These are phyloP conservation scores for Oemleria cerasiformis DNA, from an alignment of 306 rosid species.

Conservation along the genomic window DNA sequence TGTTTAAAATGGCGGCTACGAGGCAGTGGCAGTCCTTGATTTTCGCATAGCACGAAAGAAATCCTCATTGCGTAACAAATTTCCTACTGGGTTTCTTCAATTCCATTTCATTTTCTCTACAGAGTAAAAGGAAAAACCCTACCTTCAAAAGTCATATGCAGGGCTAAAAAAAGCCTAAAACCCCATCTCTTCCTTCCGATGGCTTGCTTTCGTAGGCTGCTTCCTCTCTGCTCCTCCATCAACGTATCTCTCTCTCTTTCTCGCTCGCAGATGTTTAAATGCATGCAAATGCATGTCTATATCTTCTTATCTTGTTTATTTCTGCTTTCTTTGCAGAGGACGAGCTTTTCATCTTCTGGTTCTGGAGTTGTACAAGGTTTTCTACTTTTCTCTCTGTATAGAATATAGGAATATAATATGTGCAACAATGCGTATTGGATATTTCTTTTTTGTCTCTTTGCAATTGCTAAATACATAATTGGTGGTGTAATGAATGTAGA, in stretches of 20 bases:
- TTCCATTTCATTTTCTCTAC: not conserved
- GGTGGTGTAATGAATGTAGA: not conserved
- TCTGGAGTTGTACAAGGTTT: constrained; percentile 43
- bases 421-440: not conserved
- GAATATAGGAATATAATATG: not conserved
- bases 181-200: constrained; percentile 33
- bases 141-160: constrained; percentile 9
- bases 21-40: not conserved
- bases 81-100: not conserved
- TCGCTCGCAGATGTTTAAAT: not conserved
- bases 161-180: not conserved
- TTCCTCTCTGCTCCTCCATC: constrained; percentile 30
- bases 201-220: constrained; percentile 56
- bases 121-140: not conserved
- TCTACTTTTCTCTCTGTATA: not conserved
- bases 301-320: not conserved
- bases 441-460: not conserved
- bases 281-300: not conserved
- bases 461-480: not conserved
- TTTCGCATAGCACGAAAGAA: not conserved
- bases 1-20: constrained; percentile 1
- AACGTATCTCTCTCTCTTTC: constrained; percentile 29
- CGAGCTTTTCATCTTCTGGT: constrained; percentile 27
- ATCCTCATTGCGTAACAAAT: not conserved
- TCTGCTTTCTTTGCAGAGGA: constrained; percentile 32